phyloP scores from a whole-genome alignment of 176 grass and related monocot genomes.

The Avena sativa region DNA sequence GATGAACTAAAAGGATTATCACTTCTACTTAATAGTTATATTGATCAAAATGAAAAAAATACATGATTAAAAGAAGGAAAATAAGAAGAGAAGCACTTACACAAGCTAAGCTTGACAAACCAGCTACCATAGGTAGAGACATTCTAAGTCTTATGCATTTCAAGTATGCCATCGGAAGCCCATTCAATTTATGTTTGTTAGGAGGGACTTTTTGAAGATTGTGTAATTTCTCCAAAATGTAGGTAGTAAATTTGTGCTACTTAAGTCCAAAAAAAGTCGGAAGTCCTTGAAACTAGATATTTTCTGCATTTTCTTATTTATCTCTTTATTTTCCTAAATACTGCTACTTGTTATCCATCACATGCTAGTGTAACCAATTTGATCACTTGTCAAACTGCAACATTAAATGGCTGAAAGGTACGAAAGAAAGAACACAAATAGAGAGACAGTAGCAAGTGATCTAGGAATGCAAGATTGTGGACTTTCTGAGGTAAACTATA shows the following conservation, averaged over 20 bases:
- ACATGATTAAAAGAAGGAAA: slow-evolving; percentile 8
- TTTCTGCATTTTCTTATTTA: not conserved
- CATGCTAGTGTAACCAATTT: slow-evolving; percentile 10
- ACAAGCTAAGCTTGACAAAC: not conserved
- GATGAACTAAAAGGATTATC: not conserved
- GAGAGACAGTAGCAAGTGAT: no score
- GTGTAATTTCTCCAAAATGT: not conserved
- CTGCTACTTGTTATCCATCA: slow-evolving; percentile 7
- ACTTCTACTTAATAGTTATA: not conserved
- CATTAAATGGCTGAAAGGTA: no score
- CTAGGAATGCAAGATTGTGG: slow-evolving; percentile 1
- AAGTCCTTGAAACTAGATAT: not conserved
- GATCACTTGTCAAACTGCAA: slow-evolving; percentile 28
- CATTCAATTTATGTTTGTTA: not conserved
- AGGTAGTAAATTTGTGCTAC: not conserved
- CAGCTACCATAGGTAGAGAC: not conserved
- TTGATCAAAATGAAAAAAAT: not conserved
- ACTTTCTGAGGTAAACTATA: slow-evolving; percentile 30
- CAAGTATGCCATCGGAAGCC: not conserved
- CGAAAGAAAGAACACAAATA: no score
- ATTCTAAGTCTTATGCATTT: not conserved
- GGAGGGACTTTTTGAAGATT: not conserved
- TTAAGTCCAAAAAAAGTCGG: not conserved
- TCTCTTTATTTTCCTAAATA: slow-evolving; percentile 19
- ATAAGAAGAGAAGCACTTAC: not conserved